phyloP scores from a whole-genome alignment of 768 basidiomycete genomes.

The Tricholoma flavovirens region DNA sequence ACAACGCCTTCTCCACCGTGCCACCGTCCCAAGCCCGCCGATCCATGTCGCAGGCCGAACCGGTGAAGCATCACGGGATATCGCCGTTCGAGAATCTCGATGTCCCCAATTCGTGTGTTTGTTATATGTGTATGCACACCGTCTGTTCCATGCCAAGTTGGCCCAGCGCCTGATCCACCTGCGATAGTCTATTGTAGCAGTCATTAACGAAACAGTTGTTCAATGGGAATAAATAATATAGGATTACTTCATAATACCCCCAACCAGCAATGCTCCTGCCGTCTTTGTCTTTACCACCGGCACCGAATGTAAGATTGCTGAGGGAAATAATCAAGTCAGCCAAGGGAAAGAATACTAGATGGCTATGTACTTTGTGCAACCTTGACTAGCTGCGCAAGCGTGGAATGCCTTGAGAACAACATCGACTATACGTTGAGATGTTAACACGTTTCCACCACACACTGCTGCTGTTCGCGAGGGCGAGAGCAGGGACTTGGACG shows the following conservation, averaged over 20 bases:
- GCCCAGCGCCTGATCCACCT: slow-evolving; percentile 89
- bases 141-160: slow-evolving; percentile 85
- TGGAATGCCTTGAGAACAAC: slow-evolving; percentile 91
- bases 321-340: slow-evolving; percentile 1
- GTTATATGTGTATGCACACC: slow-evolving; percentile 94
- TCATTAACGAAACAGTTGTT: slow-evolving; percentile 5
- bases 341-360: slow-evolving; percentile 7
- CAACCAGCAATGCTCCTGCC: slow-evolving; percentile 74
- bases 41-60: slow-evolving; percentile 69
- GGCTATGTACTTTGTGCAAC: slow-evolving; percentile 76
- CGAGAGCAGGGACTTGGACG: slow-evolving; percentile 68
- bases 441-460: slow-evolving; percentile 89
- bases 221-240: slow-evolving; percentile 3
- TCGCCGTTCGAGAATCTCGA: slow-evolving; percentile 88
- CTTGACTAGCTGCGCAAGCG: slow-evolving; percentile 88
- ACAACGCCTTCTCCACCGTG: slow-evolving; percentile 81
- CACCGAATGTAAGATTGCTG: slow-evolving; percentile 86
- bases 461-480: slow-evolving; percentile 87
- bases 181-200: slow-evolving; percentile 68
- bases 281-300: slow-evolving; percentile 80
- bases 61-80: slow-evolving; percentile 88
- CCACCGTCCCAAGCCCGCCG: slow-evolving; percentile 68
- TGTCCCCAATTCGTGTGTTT: slow-evolving; percentile 88
- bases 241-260: slow-evolving; percentile 79
- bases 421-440: slow-evolving; percentile 91